Base-by-base conservation (phyloP, 2,329 filamentous ascomycete genomes). In the Diaporthe sp. region DNA sequence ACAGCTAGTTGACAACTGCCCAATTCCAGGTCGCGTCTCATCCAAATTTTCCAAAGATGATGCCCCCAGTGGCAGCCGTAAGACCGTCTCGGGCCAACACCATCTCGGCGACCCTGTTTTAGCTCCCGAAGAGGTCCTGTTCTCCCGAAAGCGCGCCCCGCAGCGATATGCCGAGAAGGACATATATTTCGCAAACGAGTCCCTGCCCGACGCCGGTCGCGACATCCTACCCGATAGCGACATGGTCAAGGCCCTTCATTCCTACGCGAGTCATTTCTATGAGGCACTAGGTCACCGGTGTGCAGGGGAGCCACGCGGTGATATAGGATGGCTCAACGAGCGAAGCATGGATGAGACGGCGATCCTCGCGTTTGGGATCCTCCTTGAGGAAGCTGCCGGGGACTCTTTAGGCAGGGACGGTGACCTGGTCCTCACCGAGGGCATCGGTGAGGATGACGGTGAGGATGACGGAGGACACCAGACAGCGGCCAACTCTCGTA, bases 321-420 rank as follows among this genome's bases (percentile, higher is more conserved):
- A 72, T 33, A 73, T 77, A 10, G 77, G 80, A 40, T 82, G 81
- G 70, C 78, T 88, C 50, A 86, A 90, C 75, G 87, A 90, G 80
- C 82, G 87, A 77, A 94, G 91, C 81, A 90, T 96, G 89, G 93
- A 96, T 80, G 94, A 95, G 84, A 95, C 93, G 19, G 94, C 94
- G 5, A 86, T 96, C 74, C 84, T 96, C 71, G 93, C 94, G 1
- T 87, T 96, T 79, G 93, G 94, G 1, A 91, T 96, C 66, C 82
- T 96, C 73, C 84, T 96, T 55, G 94, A 96, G 83, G 94, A 96
- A 82, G 89, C 90, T 3, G 87, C 89, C 22, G 86, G 87, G 54
- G 89, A 92, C 61, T 82, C 87, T 8, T 83, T 96, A 28, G 93
- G 93, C 6, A 84, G 87, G 72, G 89, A 86, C 17, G 94, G 94